These are phyloP conservation scores for Alternaria rosae DNA, from an alignment of 2,329 filamentous ascomycete species.

Conservation along the genomic window DNA sequence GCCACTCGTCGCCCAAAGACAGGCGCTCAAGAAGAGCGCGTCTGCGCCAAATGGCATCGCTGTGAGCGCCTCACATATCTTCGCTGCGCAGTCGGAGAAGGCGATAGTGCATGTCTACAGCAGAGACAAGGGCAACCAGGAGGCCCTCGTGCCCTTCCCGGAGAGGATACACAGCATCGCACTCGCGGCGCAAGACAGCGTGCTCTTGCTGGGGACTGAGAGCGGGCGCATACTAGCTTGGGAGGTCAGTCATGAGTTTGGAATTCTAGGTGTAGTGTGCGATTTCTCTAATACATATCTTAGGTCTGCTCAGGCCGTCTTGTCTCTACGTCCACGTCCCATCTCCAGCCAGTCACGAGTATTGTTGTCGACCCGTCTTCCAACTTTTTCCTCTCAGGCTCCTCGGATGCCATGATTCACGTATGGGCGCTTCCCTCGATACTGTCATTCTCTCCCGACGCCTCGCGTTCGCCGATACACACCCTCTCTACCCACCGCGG, in stretches of 20 bases:
- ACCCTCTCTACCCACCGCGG: constrained; percentile 81
- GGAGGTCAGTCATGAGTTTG: constrained; percentile 70
- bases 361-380: constrained; percentile 74
- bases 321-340: constrained; percentile 76
- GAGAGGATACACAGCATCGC: constrained; percentile 83
- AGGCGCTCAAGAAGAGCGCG: constrained; percentile 90
- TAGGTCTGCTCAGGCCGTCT: constrained; percentile 78
- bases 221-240: constrained; percentile 88
- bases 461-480: constrained; percentile 71
- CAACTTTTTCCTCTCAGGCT: constrained; percentile 78
- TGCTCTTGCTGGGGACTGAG: constrained; percentile 81
- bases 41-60: constrained; percentile 80
- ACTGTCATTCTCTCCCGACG: constrained; percentile 66
- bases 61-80: constrained; percentile 81
- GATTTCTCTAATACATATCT: constrained; percentile 16
- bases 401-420: constrained; percentile 86
- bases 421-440: constrained; percentile 86
- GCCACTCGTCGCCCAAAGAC: constrained; percentile 76
- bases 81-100: constrained; percentile 90
- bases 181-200: constrained; percentile 69
- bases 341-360: constrained; percentile 81
- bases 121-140: constrained; percentile 81
- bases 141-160: constrained; percentile 85
- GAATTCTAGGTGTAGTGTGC: neutral
- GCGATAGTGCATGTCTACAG: constrained; percentile 93